These are phyloP conservation scores for Psophocarpus tetragonolobus DNA, from an alignment of 306 rosid genomes.

Conservation along the genomic window DNA sequence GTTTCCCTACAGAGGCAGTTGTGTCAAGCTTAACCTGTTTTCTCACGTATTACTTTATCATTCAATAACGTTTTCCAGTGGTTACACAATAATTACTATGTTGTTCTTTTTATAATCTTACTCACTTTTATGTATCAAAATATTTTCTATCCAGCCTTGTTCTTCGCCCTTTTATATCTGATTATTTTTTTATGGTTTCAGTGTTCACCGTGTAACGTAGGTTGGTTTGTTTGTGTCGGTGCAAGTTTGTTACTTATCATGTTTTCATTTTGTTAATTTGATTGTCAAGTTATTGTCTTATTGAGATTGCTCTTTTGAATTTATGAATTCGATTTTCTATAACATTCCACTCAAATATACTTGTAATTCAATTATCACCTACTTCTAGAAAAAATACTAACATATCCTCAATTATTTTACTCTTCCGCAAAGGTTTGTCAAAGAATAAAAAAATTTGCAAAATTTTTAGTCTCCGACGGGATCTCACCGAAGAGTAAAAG, in stretches of 20 bases:
- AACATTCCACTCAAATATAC: too few species aligned
- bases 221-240: constrained; percentile 52
- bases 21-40: constrained; percentile 47
- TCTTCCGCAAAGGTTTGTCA: too few species aligned
- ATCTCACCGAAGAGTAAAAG: too few species aligned
- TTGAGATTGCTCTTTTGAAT: background rate
- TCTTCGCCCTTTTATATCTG: background rate
- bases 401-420: too few species aligned
- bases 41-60: constrained; percentile 40
- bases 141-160: background rate
- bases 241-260: constrained; percentile 53
- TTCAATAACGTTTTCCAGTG: constrained; percentile 35
- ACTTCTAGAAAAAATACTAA: too few species aligned
- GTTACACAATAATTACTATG: constrained; percentile 35
- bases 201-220: constrained; percentile 53
- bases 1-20: constrained; percentile 38
- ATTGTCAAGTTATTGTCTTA: background rate
- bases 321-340: constrained; percentile 13
- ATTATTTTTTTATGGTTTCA: constrained; percentile 36
- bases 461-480: too few species aligned
- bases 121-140: background rate
- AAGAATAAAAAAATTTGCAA: too few species aligned
- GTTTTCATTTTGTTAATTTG: background rate
- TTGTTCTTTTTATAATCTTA: background rate
- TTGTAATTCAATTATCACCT: too few species aligned